Percentiles rank a stretch among this genome's conserved stretches.
Conservation (phyloP, 495 filamentous ascomycete species). For the Thermothielavioides terrestris region DNA sequence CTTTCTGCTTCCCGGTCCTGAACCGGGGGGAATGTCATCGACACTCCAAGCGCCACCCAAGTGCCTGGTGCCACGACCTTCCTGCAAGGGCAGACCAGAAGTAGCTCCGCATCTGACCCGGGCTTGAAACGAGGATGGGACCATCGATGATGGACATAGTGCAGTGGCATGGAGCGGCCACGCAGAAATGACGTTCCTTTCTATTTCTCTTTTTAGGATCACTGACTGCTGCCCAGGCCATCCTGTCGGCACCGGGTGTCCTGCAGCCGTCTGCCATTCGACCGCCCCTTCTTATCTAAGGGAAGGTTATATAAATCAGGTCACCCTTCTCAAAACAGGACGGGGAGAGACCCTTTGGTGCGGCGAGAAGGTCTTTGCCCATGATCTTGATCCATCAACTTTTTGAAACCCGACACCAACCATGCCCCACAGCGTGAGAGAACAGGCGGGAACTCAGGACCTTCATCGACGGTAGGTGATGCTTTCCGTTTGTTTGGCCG, state of each 20-base stretch:
- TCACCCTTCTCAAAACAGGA: neutral
- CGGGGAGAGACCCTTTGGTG: neutral
- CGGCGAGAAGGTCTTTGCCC: neutral
- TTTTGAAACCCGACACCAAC: neutral
- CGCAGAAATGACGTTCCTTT: neutral
- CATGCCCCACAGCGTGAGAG: conserved; percentile 19
- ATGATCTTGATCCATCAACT: neutral
- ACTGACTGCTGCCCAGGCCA: neutral
- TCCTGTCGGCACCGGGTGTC: neutral
- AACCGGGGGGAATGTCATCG: no score
- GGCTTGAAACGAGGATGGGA: neutral
- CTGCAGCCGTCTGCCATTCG: neutral
- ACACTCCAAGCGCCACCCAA: no score
- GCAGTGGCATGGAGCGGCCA: neutral
- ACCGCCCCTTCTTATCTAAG: neutral
- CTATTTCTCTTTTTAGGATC: conserved; percentile 1
- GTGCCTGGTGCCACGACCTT: conserved; percentile 4
- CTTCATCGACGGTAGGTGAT: conserved; percentile 12
- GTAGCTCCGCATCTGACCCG: neutral
- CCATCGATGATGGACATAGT: conserved; percentile 3
- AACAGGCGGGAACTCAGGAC: neutral
- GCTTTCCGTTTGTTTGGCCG: neutral
- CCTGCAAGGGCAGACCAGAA: neutral
- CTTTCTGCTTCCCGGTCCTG: no score
- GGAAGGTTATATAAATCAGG: conserved; percentile 1